Evolutionary conservation across 2,329 filamentous ascomycete species (phyloP).

Genomic region (Huntiella bhutanensis): DNA sequence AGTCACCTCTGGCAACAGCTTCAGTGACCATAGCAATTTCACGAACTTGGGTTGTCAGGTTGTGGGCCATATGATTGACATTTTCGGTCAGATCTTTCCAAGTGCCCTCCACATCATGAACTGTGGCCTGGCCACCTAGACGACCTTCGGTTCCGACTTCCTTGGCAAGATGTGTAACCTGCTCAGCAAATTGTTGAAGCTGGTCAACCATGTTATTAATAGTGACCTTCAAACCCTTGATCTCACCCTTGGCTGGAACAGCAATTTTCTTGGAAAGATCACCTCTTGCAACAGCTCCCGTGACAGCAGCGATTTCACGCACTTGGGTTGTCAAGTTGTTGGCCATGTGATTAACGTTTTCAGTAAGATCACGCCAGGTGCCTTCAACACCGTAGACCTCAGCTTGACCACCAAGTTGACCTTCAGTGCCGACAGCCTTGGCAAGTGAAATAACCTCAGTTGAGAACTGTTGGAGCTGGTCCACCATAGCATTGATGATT

Average conservation of each 20-base stretch:
- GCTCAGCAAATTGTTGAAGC: slow-evolving; percentile 85
- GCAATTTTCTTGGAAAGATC: slow-evolving; percentile 93
- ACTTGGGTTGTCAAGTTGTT: slow-evolving; percentile 60
- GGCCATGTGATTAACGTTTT: too few species aligned
- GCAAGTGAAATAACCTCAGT: slow-evolving; percentile 86
- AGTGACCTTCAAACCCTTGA: slow-evolving; percentile 90
- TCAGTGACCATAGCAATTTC: slow-evolving; percentile 74
- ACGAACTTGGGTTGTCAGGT: slow-evolving; percentile 65
- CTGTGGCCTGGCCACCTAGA: slow-evolving; percentile 86
- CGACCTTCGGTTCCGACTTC: slow-evolving; percentile 31
- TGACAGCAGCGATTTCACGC: slow-evolving; percentile 90
- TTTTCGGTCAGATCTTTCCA: slow-evolving; percentile 57
- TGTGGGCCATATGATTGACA: slow-evolving; percentile 69
- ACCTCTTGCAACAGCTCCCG: slow-evolving; percentile 86
- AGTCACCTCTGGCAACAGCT: slow-evolving; percentile 62
- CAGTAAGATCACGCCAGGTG: too few species aligned
- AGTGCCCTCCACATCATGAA: slow-evolving; percentile 48
- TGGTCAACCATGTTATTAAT: slow-evolving; percentile 99
- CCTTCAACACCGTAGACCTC: slow-evolving; percentile 25
- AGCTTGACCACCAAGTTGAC: slow-evolving; percentile 94
- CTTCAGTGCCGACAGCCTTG: slow-evolving; percentile 89
- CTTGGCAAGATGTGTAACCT: slow-evolving; percentile 83
- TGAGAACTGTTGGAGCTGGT: slow-evolving; percentile 19
- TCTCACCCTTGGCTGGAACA: slow-evolving; percentile 95
- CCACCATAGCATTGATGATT: slow-evolving; percentile 38